Evolutionary conservation across 768 basidiomycete species (phyloP).

Genomic region (Kockovaella imperatae): DNA sequence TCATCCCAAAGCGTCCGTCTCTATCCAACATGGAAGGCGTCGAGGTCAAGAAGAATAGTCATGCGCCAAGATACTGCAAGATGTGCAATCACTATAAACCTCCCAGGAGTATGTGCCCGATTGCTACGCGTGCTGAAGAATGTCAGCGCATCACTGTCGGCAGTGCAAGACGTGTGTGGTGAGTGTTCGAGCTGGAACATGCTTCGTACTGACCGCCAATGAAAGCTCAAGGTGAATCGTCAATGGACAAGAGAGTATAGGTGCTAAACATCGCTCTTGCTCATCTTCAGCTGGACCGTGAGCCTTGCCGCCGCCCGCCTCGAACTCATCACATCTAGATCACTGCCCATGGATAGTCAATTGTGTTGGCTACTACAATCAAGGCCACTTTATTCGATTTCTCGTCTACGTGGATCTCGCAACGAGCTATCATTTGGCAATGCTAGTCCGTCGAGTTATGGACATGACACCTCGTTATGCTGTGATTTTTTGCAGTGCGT

Average conservation of each 20-base stretch:
- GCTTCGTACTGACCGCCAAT: conserved; percentile 48
- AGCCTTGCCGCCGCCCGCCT: neutral
- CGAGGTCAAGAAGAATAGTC: conserved; percentile 84
- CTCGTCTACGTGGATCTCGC: conserved; percentile 86
- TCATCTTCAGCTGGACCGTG: conserved; percentile 15
- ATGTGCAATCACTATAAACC: conserved; percentile 80
- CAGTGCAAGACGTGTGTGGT: conserved; percentile 66
- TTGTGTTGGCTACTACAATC: conserved; percentile 77
- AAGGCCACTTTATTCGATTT: conserved; percentile 72
- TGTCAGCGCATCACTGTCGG: conserved; percentile 75
- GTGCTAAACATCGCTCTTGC: neutral
- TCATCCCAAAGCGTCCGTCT: conserved; percentile 62
- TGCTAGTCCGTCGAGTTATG: conserved; percentile 62
- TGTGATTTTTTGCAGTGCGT: conserved; percentile 7
- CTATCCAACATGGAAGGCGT: conserved; percentile 58
- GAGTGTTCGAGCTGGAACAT: conserved; percentile 6
- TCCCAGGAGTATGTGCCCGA: conserved; percentile 49
- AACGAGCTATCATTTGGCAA: conserved; percentile 74
- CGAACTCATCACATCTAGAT: conserved; percentile 15
- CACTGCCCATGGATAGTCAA: conserved; percentile 45
- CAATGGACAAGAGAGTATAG: no score
- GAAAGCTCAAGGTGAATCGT: conserved; percentile 80
- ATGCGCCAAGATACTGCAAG: conserved; percentile 74
- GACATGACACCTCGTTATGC: conserved; percentile 13
- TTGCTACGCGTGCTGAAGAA: neutral